Base-by-base conservation (phyloP, 2,329 filamentous ascomycete genomes). In the Aspergillus chevalieri region DNA sequence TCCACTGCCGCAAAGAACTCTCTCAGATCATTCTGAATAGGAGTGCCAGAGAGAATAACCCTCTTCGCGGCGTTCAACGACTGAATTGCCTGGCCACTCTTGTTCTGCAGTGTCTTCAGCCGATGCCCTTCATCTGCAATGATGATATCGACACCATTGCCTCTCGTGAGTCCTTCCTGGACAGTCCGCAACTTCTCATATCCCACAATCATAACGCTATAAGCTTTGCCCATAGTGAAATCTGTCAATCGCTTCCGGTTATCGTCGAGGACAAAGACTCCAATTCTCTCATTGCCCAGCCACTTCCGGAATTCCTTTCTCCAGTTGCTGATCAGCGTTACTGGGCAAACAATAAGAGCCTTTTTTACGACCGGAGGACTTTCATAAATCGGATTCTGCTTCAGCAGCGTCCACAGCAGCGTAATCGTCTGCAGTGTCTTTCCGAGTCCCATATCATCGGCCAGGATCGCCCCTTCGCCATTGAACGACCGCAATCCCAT, bases 371-470 rank as follows among this genome's bases (percentile, higher is more conserved):
- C 79, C 2, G 83, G 81, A 2, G 69, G 58, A 24, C 72, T 75
- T 36, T 79, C 78, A 56, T 82, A 74, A 5, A 86, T 74, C 0
- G 84, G 84, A 59, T 84, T 87, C 60, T 88, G 85, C 64, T 87
- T 87, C 53, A 88, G 67, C 30, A 88, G 65, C 1, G 85, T 88
- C 85, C 85, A 88, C 10, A 88, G 62, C 43, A 88, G 67, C 3
- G 85, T 74, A 59, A 89, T 88, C 0, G 85, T 87, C 59, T 88
- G 85, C 30, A 88, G 63, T 1, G 85, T 87, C 68, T 89, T 89
- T 17, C 85, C 85, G 2, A 89, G 66, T 0, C 85, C 85, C 85
- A 89, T 89, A 57, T 88, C 85, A 61, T 89, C 85, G 1, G 85
- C 85, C 44, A 89, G 71, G 51, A 89, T 83, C 3, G 84, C 85